Base-by-base conservation (phyloP, 192 early-diverging fungal genomes). In the Entrophospora sp. region DNA sequence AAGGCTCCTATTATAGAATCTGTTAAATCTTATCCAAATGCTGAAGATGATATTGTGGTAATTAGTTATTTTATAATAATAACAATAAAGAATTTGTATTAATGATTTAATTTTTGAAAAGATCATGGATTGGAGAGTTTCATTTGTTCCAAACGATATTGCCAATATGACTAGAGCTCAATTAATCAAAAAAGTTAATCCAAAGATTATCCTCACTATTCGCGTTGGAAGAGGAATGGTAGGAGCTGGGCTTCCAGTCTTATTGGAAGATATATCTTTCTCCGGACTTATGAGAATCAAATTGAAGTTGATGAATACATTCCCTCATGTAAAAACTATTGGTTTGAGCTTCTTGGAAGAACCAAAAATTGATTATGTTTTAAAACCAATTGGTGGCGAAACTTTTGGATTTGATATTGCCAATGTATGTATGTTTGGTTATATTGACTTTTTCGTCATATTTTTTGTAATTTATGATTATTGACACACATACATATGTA, bases 61-160 rank as follows among this genome's bases (percentile, higher is more conserved):
- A 63, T n/a, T n/a, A n/a, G n/a, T n/a, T n/a, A n/a, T n/a, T n/a
- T n/a, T n/a, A n/a, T n/a, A n/a, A n/a, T n/a, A n/a, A n/a, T n/a
- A n/a, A n/a, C n/a, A n/a, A n/a, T n/a, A n/a, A n/a, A n/a, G n/a
- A n/a, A 36, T 36, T 37, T 18, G 10, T 24, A 12, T 55, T 31
- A 5, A 43, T 22, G 25, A 51, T 49, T 61, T 43, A 55, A 31
- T 37, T 32, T 57, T n/a, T 2, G n/a, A n/a, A n/a, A 49, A 83
- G 80, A 73, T 89, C 46, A 94, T 96, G 92, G 93, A 95, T 77
- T 94, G 87, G 89, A 89, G 88, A 61, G 75, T 92, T 13, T 83
- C 85, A 44, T 94, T 94, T 71, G 83, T 81, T 40, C 93, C 93
- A 13, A 87, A 91, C 60, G 93, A 94, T 71, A 77, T 84, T 55